A percentile compares a stretch with the other conserved stretches of the same genome.
Evolutionary conservation across 2,329 filamentous ascomycete genomes (phyloP).

Genomic region (Fusarium subglutinans): DNA sequence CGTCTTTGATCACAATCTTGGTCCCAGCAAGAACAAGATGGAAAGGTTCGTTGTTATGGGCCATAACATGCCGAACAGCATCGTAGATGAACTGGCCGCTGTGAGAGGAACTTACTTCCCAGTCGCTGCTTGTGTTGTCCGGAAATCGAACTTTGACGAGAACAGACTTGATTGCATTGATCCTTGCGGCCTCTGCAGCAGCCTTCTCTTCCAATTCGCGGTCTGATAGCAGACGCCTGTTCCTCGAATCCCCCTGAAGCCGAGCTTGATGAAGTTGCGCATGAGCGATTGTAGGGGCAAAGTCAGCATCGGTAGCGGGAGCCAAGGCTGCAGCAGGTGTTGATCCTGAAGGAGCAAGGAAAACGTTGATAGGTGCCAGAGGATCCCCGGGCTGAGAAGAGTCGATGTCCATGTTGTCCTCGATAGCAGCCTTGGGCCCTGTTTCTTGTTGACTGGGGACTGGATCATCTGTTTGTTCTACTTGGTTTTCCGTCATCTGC

Average conservation of each 20-base stretch:
- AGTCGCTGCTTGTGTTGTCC: constrained; percentile 81
- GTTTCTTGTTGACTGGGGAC: constrained; percentile 7
- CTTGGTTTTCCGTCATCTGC: constrained; percentile 34
- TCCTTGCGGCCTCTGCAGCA: constrained; percentile 69
- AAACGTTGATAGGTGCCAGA: constrained; percentile 72
- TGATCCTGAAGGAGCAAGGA: constrained; percentile 76
- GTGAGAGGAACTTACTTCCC: constrained; percentile 73
- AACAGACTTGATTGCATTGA: constrained; percentile 73
- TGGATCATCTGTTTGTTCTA: constrained; percentile 3
- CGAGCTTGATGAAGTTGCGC: constrained; percentile 78
- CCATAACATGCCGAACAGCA: constrained; percentile 78
- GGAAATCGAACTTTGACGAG: constrained; percentile 86
- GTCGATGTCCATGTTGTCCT: constrained; percentile 37
- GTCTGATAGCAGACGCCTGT: constrained; percentile 83
- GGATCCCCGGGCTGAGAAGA: constrained; percentile 42
- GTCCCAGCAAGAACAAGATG: constrained; percentile 71
- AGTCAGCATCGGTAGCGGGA: constrained; percentile 77
- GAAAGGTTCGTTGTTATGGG: constrained; percentile 72
- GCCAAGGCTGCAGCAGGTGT: constrained; percentile 79
- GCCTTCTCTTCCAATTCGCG: constrained; percentile 79
- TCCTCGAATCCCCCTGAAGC: constrained; percentile 69
- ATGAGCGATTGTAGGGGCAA: constrained; percentile 77
- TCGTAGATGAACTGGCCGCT: constrained; percentile 77
- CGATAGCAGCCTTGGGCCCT: neutral
- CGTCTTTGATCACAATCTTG: constrained; percentile 60